These are phyloP conservation scores for Xerocomus nothofagi DNA, from an alignment of 1,284 basidiomycete species.

Conservation along the genomic window DNA sequence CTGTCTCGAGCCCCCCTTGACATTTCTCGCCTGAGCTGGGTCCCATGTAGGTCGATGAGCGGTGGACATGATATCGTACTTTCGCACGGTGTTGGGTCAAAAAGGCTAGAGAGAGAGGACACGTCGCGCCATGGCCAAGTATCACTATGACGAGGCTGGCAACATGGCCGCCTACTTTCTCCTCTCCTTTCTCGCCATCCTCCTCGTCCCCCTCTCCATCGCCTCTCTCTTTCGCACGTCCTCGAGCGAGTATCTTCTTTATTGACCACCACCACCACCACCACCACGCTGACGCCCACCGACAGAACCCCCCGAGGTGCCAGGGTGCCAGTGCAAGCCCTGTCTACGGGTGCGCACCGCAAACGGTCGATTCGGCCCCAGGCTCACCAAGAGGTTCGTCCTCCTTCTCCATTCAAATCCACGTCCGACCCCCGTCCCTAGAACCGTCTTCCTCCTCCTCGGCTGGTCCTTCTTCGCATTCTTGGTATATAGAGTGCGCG, in stretches of 20 bases:
- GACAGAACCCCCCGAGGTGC: constrained; percentile 31
- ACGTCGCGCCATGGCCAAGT: constrained; percentile 60
- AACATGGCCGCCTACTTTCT: constrained; percentile 89
- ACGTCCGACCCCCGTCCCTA: constrained; percentile 31
- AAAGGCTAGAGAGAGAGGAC: no score
- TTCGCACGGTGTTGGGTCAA: constrained; percentile 20
- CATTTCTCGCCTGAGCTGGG: constrained; percentile 80
- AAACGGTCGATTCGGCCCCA: constrained; percentile 44
- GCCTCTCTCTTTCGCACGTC: constrained; percentile 43
- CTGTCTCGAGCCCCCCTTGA: constrained; percentile 85
- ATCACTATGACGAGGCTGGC: constrained; percentile 87
- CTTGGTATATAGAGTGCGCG: constrained; percentile 67
- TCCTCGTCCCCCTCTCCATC: constrained; percentile 76
- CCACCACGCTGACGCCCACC: constrained; percentile 6
- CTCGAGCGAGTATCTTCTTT: constrained; percentile 43
- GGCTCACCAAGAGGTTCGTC: constrained; percentile 46
- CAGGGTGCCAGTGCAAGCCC: constrained; percentile 66
- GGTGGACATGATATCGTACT: constrained; percentile 57
- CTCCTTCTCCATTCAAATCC: no score
- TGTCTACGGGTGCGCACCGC: constrained; percentile 53
- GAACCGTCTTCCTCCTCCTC: constrained; percentile 55
- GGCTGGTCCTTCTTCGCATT: constrained; percentile 80
- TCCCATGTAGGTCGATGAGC: constrained; percentile 90
- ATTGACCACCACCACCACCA: no score
- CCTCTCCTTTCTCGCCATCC: constrained; percentile 79